Conservation (phyloP, 2,329 filamentous ascomycete genomes). For the Exophiala calicioides region DNA sequence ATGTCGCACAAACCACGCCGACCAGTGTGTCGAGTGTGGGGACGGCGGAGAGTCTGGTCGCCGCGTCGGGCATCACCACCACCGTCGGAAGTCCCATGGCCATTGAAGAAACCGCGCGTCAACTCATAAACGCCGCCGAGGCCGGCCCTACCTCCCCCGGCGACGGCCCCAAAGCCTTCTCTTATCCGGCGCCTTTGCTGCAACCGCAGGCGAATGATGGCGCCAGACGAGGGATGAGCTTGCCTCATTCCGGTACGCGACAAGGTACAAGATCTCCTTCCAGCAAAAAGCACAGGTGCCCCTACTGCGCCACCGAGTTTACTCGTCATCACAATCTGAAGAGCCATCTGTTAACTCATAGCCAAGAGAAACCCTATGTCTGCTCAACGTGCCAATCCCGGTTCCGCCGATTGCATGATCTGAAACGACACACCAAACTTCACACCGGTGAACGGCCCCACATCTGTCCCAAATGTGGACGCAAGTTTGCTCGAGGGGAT, state of each 20-base stretch:
- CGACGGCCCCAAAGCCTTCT: constrained; percentile 58
- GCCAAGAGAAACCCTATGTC: constrained; percentile 95
- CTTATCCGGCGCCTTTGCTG: constrained; percentile 62
- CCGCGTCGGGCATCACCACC: constrained; percentile 52
- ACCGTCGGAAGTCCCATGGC: constrained; percentile 51
- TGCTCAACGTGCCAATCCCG: constrained; percentile 91
- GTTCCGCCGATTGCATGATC: constrained; percentile 87
- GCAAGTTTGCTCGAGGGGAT: constrained; percentile 93
- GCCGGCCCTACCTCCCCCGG: constrained; percentile 43
- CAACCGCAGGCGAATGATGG: constrained; percentile 50
- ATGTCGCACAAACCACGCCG: constrained; percentile 52
- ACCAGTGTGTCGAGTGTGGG: constrained; percentile 57
- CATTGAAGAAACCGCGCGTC: constrained; percentile 46
- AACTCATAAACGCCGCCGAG: constrained; percentile 35
- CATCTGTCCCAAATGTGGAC: constrained; percentile 89
- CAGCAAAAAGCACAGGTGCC: constrained; percentile 91
- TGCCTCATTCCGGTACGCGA: constrained; percentile 57
- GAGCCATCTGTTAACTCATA: constrained; percentile 94
- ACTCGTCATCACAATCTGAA: constrained; percentile 97
- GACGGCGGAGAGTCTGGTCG: constrained; percentile 51
- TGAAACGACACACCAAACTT: constrained; percentile 94
- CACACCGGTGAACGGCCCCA: constrained; percentile 96
- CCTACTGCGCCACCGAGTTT: constrained; percentile 94
- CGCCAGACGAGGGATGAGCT: constrained; percentile 59
- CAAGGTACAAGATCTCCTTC: constrained; percentile 69